Evolutionary conservation across 345 rosid species (phyloP), one percentile per base, ranked within the genome.

Genomic region (Brassica incana): DNA sequence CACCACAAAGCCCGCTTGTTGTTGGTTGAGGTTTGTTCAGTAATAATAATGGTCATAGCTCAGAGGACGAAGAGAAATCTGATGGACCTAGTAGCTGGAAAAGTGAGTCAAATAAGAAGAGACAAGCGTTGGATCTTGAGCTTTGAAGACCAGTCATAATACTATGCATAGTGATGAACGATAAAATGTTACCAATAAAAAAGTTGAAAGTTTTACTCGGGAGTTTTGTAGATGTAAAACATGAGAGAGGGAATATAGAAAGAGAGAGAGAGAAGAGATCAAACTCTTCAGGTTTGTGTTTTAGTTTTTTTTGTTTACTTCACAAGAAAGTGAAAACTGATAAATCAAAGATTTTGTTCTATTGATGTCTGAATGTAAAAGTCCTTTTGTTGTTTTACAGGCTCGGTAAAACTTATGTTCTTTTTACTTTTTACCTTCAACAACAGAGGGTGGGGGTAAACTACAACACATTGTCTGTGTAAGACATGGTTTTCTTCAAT

Each of bases 1-100:
- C 93, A 2, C 93, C 94, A 4, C 88, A 84, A 67, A 85, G 88
- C 76, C 90, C 91, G 6, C 43, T 38, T 38, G 43, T 88, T 32
- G 87, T 75, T 77, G 74, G 69, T 38, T 72, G 81, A 61, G 86
- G 81, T 50, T 14, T 50, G 56, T 50, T 50, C 56, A 14, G 23
- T 20, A 20, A 16, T 50, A 50, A 14, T 12, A 50, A 50, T 14
- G 87, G 81, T 43, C 88, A 88, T 80, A 77, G 87, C 84, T 72
- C 74, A 32, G 84, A 81, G 67, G 80, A 66, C 18, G 87, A 83
- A 52, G 89, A 85, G 79, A 81, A 76, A 74, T 85, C 92, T 2
- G 88, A 85, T 77, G 88, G 89, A 67, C 86, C 23, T 20, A 20
- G 83, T 50, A 88, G 88, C 78, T 85, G 88, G 86, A 85, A 75